phyloP scores from a whole-genome alignment of 306 rosid genomes.

The Cucumis hystrix region DNA sequence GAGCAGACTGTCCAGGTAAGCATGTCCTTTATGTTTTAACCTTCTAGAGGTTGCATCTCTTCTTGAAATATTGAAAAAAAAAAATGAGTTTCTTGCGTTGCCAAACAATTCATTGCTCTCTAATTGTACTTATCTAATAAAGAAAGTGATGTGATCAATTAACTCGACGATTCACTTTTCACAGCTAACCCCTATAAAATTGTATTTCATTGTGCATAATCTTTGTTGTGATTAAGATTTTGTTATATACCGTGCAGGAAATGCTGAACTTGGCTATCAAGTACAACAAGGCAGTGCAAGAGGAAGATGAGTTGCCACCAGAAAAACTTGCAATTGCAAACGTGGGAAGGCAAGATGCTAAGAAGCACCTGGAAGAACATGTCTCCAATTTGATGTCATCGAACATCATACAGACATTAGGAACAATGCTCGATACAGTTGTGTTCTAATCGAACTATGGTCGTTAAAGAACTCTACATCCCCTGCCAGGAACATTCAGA shows the following conservation, averaged over 20 bases:
- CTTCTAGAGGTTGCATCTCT: neutral
- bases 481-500: no score
- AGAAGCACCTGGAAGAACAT: slow-evolving; percentile 94
- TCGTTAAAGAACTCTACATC: neutral
- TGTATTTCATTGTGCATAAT: neutral
- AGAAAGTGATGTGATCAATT: neutral
- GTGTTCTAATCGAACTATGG: slow-evolving; percentile 37
- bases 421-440: slow-evolving; percentile 89
- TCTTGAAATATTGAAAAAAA: neutral
- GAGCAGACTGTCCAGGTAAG: slow-evolving; percentile 87
- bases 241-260: slow-evolving; percentile 32
- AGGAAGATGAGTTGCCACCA: slow-evolving; percentile 84
- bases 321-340: slow-evolving; percentile 88
- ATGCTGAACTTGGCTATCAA: slow-evolving; percentile 64
- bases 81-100: neutral
- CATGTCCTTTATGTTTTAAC: neutral
- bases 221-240: neutral
- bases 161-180: neutral
- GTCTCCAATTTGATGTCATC: slow-evolving; percentile 90
- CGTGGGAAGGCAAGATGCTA: slow-evolving; percentile 93
- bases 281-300: slow-evolving; percentile 93
- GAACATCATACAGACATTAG: slow-evolving; percentile 84
- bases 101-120: neutral
- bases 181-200: neutral
- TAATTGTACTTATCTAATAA: neutral